These are phyloP conservation scores for Diaporthe capsici DNA, from an alignment of 2,329 filamentous ascomycete species.

Conservation along the genomic window DNA sequence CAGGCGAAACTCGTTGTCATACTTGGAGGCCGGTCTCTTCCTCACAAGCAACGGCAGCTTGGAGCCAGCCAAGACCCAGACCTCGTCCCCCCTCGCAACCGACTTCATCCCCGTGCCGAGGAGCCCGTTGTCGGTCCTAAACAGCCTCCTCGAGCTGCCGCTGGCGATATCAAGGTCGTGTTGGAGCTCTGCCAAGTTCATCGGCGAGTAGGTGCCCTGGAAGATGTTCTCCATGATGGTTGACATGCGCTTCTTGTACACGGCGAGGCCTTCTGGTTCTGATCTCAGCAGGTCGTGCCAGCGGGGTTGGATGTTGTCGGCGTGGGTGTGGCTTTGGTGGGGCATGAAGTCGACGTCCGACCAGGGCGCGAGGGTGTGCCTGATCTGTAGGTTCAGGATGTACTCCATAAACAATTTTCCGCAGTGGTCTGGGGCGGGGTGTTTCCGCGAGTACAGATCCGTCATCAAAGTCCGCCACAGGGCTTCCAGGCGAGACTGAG, in stretches of 20 bases:
- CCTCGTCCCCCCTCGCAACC: constrained; percentile 26
- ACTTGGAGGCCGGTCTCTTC: background rate
- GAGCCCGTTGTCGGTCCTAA: constrained; percentile 24
- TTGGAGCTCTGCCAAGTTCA: constrained; percentile 38
- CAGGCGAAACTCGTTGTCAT: background rate
- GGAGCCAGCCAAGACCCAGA: constrained; percentile 35
- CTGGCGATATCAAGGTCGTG: constrained; percentile 39
- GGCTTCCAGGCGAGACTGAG: background rate
- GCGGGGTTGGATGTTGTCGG: background rate
- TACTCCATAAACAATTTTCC: constrained; percentile 31
- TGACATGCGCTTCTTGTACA: constrained; percentile 22
- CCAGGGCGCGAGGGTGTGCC: constrained; percentile 33
- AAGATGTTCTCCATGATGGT: constrained; percentile 34
- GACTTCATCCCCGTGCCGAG: constrained; percentile 38
- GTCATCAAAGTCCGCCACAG: constrained; percentile 6
- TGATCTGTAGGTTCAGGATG: constrained; percentile 38
- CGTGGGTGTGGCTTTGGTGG: constrained; percentile 30
- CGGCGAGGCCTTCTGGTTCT: constrained; percentile 34
- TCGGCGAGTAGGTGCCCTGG: constrained; percentile 33
- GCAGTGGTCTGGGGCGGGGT: background rate
- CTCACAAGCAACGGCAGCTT: constrained; percentile 30
- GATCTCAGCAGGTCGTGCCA: constrained; percentile 30
- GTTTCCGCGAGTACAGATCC: background rate
- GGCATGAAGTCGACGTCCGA: constrained; percentile 36
- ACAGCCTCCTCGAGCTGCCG: constrained; percentile 33